Evolutionary conservation across 352 stramenopile genomes (phyloP), one percentile per base, ranked within the genome.

Genomic region (Thraustotheca clavata): DNA sequence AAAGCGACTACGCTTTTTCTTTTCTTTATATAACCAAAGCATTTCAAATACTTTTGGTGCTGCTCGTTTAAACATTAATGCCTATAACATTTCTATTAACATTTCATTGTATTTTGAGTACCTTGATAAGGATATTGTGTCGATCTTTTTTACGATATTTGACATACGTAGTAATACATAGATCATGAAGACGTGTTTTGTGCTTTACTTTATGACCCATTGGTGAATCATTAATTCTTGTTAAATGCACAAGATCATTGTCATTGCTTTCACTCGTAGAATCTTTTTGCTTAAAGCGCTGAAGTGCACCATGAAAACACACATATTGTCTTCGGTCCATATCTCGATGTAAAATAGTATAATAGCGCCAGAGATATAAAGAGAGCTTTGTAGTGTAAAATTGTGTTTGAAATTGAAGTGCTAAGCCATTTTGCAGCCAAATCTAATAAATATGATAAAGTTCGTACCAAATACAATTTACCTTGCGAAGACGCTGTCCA

Each of bases 171-270:
- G 60, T 55, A 18, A 88, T 65, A 14, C 77, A 86, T 9, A 86
- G 35, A 36, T 83, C 73, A 46, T 88, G 84, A 52, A 84, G 57
- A 1, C 70, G 75, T 39, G 73, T 85, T 73, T 86, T 85, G 27
- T 73, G 69, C 54, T 85, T 85, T 34, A 86, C 78, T 38, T 72
- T 75, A 47, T 74, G 62, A 0, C 76, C 77, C 26, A 88, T 48
- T 3, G 76, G 67, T 1, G 77, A 86, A 60, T 86, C 74, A 76
- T 86, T 88, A 24, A 88, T 86, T 9, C 79, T 66, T 8, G 74
- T 75, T 7, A 88, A 61, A 18, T 70, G 47, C 3, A 68, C 60
- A 14, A 43, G 43, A 14, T 69, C 50, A 20, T 52, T 59, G n/a
- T 41, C 39, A 32, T 39, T 59, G 2, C 39, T 3, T 67, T 57